phyloP scores from a whole-genome alignment of 2,329 filamentous ascomycete species.

The Pseudofabraea citricarpa region DNA sequence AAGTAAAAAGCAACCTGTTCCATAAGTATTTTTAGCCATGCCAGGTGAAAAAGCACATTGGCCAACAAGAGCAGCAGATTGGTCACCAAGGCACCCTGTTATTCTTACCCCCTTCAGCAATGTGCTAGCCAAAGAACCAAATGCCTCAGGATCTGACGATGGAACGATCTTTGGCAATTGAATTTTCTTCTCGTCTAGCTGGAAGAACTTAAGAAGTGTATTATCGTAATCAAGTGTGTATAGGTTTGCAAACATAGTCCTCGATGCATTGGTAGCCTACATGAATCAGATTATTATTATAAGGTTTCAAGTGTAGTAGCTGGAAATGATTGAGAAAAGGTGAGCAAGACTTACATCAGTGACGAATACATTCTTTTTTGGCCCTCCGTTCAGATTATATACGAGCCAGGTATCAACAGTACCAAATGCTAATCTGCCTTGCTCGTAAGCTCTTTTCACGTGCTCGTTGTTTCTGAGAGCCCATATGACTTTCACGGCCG shows the following conservation, averaged over 20 bases:
- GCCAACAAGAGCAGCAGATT: constrained; percentile 74
- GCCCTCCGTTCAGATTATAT: constrained; percentile 75
- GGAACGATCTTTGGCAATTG: constrained; percentile 77
- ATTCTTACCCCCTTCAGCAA: constrained; percentile 65
- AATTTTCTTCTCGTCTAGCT: constrained; percentile 63
- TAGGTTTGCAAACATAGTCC: constrained; percentile 94
- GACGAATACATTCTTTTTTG: constrained; percentile 61
- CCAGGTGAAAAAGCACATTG: constrained; percentile 81
- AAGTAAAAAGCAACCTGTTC: constrained; percentile 79
- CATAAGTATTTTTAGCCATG: constrained; percentile 81
- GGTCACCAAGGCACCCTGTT: constrained; percentile 73
- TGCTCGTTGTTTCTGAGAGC: constrained; percentile 66
- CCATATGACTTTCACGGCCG: constrained; percentile 82
- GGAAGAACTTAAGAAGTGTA: constrained; percentile 72
- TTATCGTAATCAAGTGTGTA: constrained; percentile 76
- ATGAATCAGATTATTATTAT: too few species aligned
- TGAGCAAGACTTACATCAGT: too few species aligned
- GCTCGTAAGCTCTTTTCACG: constrained; percentile 71
- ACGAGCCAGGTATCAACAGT: constrained; percentile 88
- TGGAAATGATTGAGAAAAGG: too few species aligned
- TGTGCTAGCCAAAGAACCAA: constrained; percentile 62
- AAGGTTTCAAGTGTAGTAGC: too few species aligned
- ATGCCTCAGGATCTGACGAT: constrained; percentile 70
- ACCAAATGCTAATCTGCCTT: constrained; percentile 72
- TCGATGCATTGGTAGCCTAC: constrained; percentile 81